Evolutionary conservation across 2,329 filamentous ascomycete genomes (phyloP), one percentile per base, ranked within the genome.

Genomic region (Pseudogymnoascus pannorum): DNA sequence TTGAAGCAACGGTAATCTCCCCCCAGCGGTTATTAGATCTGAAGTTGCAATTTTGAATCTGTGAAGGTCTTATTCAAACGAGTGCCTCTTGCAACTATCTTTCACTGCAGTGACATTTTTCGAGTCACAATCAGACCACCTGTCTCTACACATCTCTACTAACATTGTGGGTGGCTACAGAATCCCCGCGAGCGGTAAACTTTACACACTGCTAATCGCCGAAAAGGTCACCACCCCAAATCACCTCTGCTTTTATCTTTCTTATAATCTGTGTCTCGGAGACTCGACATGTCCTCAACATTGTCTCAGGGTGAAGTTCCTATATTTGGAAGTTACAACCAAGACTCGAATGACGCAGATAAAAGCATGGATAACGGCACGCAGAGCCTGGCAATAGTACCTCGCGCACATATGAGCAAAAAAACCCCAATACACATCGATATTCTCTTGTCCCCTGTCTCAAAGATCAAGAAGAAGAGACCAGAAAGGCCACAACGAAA

Each of bases 311-410:
- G 58, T 60, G 60, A 64, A 61, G 38, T 60, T 61, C 62, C 38
- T 22, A 36, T 36, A 24, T 5, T 35, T 29, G 60, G 29, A 31
- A 38, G 61, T 38, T 59, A 61, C 61, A 62, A 22, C 24, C 63
- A 64, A 59, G 68, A 68, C n/a, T n/a, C n/a, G 59, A 63, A 66
- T 48, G 72, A 73, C 61, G 69, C 70, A n/a, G 74, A 75, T 62
- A 75, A 75, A 66, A 72, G 72, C 12, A 57, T 74, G 20, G 72
- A 69, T 63, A 70, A 71, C 61, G 69, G 60, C 64, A 69, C 65
- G 5, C 54, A 65, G 18, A 68, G 36, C 29, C 66, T 67, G 5
- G 61, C 67, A 14, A 29, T 67, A 8, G 65, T 72, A 31, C 60
- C 69, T 18, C 62, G 64, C 16, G 65, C 18, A 8, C 61, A 66